Evolutionary conservation across 1,139 yeast genomes (phyloP), one percentile per base, ranked within the genome.

Genomic region (Protomyces pachydermus): DNA sequence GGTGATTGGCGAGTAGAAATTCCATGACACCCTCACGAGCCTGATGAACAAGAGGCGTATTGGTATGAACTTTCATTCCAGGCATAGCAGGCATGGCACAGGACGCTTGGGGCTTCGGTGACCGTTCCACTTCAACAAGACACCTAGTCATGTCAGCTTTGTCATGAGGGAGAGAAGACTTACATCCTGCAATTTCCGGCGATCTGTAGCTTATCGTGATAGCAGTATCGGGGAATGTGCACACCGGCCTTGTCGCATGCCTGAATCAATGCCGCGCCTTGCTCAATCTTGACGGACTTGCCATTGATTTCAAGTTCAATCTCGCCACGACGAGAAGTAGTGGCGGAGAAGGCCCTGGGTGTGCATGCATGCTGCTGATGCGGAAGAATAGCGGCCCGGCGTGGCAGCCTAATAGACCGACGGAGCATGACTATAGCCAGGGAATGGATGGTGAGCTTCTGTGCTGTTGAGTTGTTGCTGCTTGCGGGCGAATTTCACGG

Each of bases 121-220:
- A 90, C 75, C 88, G 84, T 76, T 89, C 96, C 65, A 89, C 88
- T 72, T 89, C 96, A 61, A 89, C 96, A 60, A 89, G 82, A 76
- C 96, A 89, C 62, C 62, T 58, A 34, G 14, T 16, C 32, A 28
- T 28, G 46, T 52, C 45, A 52, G 56, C 56, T 37, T 37, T 37
- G 42, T 37, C 42, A 37, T 37, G 42, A 5, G 1, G 1, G 9
- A 9, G 9, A 1, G 5, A 14, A 37, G 42, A 12, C 56, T 58
- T 39, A 58, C 96, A 89, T 89, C 78, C 96, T 86, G 77, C 96
- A 89, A 78, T 88, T 89, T 75, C 96, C 96, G n/a, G 96, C 96
- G 74, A 89, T 83, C 52, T 95, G 93, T 71, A 89, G 82, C 77
- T 89, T 88, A 72, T 89, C 96, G 76, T 89, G 96, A 80, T 87